A percentile compares a stretch with the other conserved stretches of the same genome.
Evolutionary conservation across 2,329 filamentous ascomycete genomes (phyloP).

Genomic region (Hypoxylon sp.): DNA sequence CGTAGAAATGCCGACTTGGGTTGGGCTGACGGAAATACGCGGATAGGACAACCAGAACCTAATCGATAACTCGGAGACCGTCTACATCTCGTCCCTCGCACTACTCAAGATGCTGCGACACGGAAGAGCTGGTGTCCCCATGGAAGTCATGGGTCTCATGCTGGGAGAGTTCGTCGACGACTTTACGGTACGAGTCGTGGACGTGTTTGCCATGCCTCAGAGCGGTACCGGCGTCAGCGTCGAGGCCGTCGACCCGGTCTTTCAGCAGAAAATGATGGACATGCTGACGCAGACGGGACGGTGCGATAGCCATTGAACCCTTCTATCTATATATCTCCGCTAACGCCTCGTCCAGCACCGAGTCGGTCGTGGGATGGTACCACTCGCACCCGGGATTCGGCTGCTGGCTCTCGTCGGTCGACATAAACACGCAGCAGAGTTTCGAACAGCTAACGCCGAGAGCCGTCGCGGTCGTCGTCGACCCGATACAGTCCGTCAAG

Average conservation of each 20-base stretch:
- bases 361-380: constrained; percentile 99
- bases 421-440: constrained; percentile 99
- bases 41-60: constrained; percentile 84
- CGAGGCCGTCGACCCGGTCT: constrained; percentile 96
- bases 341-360: constrained; percentile 67
- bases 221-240: constrained; percentile 98
- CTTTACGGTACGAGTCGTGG: constrained; percentile 97
- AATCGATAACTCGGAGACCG: constrained; percentile 98
- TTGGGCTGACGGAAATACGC: constrained; percentile 25
- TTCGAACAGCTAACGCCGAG: constrained; percentile 98
- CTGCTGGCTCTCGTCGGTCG: constrained; percentile 98
- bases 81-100: constrained; percentile 97
- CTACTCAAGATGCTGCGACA: constrained; percentile 98
- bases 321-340: neutral
- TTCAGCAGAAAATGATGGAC: constrained; percentile 99
- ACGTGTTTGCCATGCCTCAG: constrained; percentile 99
- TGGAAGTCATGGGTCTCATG: constrained; percentile 99
- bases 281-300: constrained; percentile 97
- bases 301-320: constrained; percentile 56
- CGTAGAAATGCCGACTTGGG: neutral
- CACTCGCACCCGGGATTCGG: constrained; percentile 99
- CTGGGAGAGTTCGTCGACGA: constrained; percentile 98
- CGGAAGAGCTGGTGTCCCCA: constrained; percentile 94
- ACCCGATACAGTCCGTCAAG: constrained; percentile 99
- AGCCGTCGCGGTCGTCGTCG: constrained; percentile 96